Evolutionary conservation across 1,284 basidiomycete genomes (phyloP), one percentile per base, ranked within the genome.

Genomic region (Vanrija sp.): DNA sequence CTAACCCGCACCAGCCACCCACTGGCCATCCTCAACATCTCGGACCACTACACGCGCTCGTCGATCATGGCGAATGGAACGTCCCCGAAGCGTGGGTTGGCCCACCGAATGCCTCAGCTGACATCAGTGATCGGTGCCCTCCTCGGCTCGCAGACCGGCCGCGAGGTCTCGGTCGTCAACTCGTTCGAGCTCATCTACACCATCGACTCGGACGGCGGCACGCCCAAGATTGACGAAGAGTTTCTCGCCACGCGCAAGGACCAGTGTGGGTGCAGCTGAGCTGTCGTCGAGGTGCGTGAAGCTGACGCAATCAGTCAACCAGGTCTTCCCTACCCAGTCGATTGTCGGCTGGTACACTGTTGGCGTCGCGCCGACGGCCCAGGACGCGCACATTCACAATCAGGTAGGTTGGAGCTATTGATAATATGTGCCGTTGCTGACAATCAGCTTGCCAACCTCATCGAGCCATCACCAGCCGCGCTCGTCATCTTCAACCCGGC

Each of bases 311-410:
- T 43, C 69, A 97, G 94, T 95, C 82, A 95, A 95, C 73, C 92
- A 97, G 76, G 93, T 97, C 15, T 98, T 98, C 74, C 96, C 95
- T 4, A 91, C 92, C 0, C 82, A 98, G 46, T 92, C 96, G 65
- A 86, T 98, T 65, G 88, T 98, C 44, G 95, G 95, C 15, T 98
- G 95, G 95, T 98, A 98, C 74, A 89, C 89, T 0, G 85, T 93
- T 51, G 87, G 91, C 12, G 72, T 81, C 7, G 77, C 81, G 14
- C 92, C 91, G 0, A 86, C 85, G 1, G 65, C 82, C 8, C 80
- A 80, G 23, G 92, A 98, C 68, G 84, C 92, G 49, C 80, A 82
- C 1, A 80, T 98, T 14, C 92, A 97, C 71, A 86, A 89, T 68
- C 91, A 95, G 80, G 90, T 88, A 54, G 38, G 80, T 58, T 19